phyloP scores from a whole-genome alignment of 1,284 basidiomycete genomes.

The Schizopora paradoxa region DNA sequence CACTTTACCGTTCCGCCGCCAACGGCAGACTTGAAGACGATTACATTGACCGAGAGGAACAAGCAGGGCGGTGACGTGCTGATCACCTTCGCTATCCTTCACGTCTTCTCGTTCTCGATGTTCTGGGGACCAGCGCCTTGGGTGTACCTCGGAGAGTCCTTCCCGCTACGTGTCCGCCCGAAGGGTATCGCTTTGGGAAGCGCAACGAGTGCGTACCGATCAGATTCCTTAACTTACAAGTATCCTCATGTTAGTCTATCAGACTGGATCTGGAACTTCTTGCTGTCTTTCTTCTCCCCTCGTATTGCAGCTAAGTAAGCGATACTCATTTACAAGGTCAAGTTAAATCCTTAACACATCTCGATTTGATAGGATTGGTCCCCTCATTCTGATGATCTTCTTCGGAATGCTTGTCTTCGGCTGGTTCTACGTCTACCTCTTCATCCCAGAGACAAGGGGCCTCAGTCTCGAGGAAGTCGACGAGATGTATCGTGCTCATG shows the following conservation, averaged over 20 bases:
- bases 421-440: slow-evolving; percentile 60
- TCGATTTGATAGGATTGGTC: slow-evolving; percentile 48
- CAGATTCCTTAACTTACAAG: background rate
- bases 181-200: slow-evolving; percentile 72
- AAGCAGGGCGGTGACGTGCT: slow-evolving; percentile 57
- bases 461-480: slow-evolving; percentile 75
- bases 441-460: slow-evolving; percentile 74
- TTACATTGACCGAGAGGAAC: slow-evolving; percentile 45
- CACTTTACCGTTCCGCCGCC: slow-evolving; percentile 60
- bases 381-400: slow-evolving; percentile 71
- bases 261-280: slow-evolving; percentile 70
- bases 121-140: slow-evolving; percentile 74
- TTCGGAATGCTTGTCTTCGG: slow-evolving; percentile 72
- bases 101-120: slow-evolving; percentile 66
- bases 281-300: slow-evolving; percentile 66
- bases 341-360: background rate
- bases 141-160: slow-evolving; percentile 58
- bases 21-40: slow-evolving; percentile 26
- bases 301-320: slow-evolving; percentile 47
- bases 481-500: slow-evolving; percentile 61
- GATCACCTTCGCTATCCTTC: slow-evolving; percentile 73
- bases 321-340: background rate
- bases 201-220: slow-evolving; percentile 38
- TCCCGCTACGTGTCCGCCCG: slow-evolving; percentile 71
- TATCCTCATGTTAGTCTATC: slow-evolving; percentile 16